These are phyloP conservation scores for Agrocybe pediades DNA, from an alignment of 768 basidiomycete species.

Conservation along the genomic window DNA sequence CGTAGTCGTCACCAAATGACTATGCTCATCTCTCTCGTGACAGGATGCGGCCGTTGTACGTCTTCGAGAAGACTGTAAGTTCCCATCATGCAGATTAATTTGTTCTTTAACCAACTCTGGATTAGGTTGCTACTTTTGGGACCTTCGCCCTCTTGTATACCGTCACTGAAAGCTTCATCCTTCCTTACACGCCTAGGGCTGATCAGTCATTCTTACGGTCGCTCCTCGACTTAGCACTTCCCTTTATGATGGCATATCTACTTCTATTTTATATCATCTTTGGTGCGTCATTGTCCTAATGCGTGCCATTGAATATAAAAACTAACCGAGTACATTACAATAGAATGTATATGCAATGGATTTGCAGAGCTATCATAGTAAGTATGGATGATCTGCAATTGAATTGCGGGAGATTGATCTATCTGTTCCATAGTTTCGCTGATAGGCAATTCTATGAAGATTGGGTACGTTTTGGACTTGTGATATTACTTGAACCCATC, in stretches of 20 bases:
- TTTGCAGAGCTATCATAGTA: slow-evolving; percentile 93
- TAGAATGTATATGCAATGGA: slow-evolving; percentile 95
- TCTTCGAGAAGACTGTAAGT: no score
- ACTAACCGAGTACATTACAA: not conserved
- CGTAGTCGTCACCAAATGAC: no score
- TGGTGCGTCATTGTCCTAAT: slow-evolving; percentile 45
- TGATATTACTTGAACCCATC: not conserved
- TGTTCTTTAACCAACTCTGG: not conserved
- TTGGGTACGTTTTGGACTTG: slow-evolving; percentile 60
- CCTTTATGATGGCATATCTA: slow-evolving; percentile 92
- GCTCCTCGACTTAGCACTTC: slow-evolving; percentile 84
- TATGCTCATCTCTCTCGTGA: slow-evolving; percentile 36
- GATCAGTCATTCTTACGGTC: slow-evolving; percentile 75
- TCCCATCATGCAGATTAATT: no score
- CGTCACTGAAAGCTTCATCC: slow-evolving; percentile 93
- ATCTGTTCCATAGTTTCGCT: slow-evolving; percentile 66
- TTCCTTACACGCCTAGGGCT: slow-evolving; percentile 73
- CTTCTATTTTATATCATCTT: slow-evolving; percentile 87
- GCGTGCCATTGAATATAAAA: not conserved
- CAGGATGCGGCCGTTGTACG: no score
- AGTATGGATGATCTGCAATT: slow-evolving; percentile 23
- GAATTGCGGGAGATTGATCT: not conserved
- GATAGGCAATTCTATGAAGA: slow-evolving; percentile 98
- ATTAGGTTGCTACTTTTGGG: slow-evolving; percentile 83
- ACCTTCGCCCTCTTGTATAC: slow-evolving; percentile 93